Evolutionary conservation across 2,329 filamentous ascomycete genomes (phyloP), one percentile per base, ranked within the genome.

Genomic region (Microsporum ferrugineum): DNA sequence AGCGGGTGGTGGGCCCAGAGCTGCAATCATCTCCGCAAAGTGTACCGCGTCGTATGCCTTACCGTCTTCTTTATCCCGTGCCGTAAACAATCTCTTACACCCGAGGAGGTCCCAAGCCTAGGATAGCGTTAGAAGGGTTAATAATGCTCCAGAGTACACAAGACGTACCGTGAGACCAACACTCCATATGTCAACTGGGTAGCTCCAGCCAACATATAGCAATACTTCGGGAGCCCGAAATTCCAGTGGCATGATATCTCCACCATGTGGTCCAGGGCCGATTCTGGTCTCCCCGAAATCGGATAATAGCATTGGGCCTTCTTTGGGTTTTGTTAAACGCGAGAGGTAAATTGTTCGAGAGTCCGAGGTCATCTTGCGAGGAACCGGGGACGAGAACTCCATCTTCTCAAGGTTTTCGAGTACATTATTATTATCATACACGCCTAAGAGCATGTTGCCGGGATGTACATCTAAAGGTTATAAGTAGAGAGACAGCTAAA

Each of bases 91-190:
- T 39, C 69, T 71, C 0, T 66, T 65, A 3, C 75, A 71, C 65
- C 78, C 72, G 34, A 78, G 77, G 0, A 80, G 51, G 57, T 79
- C 74, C 77, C 77, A 80, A 2, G 76, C 71, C 77, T 38, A 41
- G 57, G 27, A 64, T 59, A 51, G n/a, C 55, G 55, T 39, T 36
- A n/a, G 27, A 8, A 14, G 4, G 7, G 10, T 33, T 34, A 39
- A n/a, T 14, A 58, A 5, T 3, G 12, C 41, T 43, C 17, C 17
- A 23, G 17, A 23, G 17, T 23, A 23, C 17, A 43, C 4, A 17
- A 17, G 29, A 34, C 51, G 2, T 64, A 65, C 65, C 66, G 71
- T 64, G 17, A 66, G 64, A 2, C 64, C 69, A 29, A 71, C 62
- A 63, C 70, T 71, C 69, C 68, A 71, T 7, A 71, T 70, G 59